Evolutionary conservation across 2,329 filamentous ascomycete species (phyloP), one percentile per base, ranked within the genome.

Genomic region (Tolypocladium amazonense): DNA sequence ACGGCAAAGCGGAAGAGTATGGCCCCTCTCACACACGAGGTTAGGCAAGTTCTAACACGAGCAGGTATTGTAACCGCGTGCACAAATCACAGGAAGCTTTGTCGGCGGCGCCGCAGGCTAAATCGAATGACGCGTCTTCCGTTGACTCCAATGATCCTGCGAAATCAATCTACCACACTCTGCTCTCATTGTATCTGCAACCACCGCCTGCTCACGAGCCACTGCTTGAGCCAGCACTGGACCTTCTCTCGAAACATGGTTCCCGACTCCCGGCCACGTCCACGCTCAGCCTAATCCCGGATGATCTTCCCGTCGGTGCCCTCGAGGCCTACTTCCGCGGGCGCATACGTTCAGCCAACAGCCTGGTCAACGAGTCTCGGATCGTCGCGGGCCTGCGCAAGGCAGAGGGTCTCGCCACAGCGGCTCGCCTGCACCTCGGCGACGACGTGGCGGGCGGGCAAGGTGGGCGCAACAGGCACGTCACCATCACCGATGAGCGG

Each of bases 311-410:
- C 0, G 85, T 97, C 9, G 79, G 82, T 43, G 84, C 94, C 60
- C 83, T 99, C 0, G 89, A 92, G 68, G 88, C 88, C 18, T 99
- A 99, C 75, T 97, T 99, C 79, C 85, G 87, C 43, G 92, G 92
- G 14, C 87, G 93, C 27, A 96, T 97, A 67, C 87, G 94, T 25
- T 86, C 88, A 14, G 91, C 91, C 58, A 97, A 92, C 67, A 89
- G 87, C 30, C 81, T 89, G 1, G 81, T 94, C 61, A 93, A 92
- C 66, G 88, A 94, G 72, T 85, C 88, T 38, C 85, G 89, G 35
- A 86, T 99, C 35, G 84, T 92, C 2, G 84, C 88, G 2, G 86
- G 86, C 1, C 76, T 99, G 65, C 82, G 90, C 53, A 90, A 88
- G 68, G 88, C 90, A 39, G 86, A 92, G 69, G 86, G 90, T 30